Evolutionary conservation across 768 basidiomycete genomes (phyloP).

Genomic region (Pleurotus sapidus): DNA sequence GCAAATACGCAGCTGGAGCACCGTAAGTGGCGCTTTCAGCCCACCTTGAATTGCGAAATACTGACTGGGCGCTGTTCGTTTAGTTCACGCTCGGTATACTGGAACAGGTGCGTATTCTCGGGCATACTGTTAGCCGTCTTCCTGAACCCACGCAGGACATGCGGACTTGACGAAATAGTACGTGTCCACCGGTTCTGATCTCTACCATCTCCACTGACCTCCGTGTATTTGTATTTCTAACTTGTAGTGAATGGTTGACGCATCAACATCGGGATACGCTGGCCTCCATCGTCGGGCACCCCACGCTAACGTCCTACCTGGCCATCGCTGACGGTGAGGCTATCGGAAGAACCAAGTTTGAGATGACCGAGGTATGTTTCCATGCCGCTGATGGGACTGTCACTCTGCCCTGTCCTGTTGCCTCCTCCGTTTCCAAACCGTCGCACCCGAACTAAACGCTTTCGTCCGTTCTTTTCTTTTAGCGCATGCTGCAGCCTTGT

Average conservation of each 20-base stretch:
- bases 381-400: conserved; percentile 38
- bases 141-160: conserved; percentile 56
- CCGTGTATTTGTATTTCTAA: background rate
- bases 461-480: conserved; percentile 6
- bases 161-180: conserved; percentile 96
- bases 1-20: conserved; percentile 96
- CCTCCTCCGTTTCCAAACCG: background rate
- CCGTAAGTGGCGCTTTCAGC: conserved; percentile 49
- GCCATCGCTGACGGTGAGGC: conserved; percentile 94
- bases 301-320: conserved; percentile 80
- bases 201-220: background rate
- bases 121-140: conserved; percentile 2
- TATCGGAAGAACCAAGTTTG: conserved; percentile 86
- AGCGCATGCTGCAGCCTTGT: conserved; percentile 95
- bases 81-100: conserved; percentile 94
- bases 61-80: conserved; percentile 13
- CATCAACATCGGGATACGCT: conserved; percentile 98
- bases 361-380: conserved; percentile 85
- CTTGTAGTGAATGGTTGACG: conserved; percentile 88
- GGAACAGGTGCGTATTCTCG: conserved; percentile 72
- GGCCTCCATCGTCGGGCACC: conserved; percentile 89
- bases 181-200: conserved; percentile 23
- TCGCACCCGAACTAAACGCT: too few relatives aligned
- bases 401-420: conserved; percentile 7
- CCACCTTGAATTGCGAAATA: conserved; percentile 8